Conservation (phyloP, 169 alveolate genomes). For the Plasmodium vinckei region DNA sequence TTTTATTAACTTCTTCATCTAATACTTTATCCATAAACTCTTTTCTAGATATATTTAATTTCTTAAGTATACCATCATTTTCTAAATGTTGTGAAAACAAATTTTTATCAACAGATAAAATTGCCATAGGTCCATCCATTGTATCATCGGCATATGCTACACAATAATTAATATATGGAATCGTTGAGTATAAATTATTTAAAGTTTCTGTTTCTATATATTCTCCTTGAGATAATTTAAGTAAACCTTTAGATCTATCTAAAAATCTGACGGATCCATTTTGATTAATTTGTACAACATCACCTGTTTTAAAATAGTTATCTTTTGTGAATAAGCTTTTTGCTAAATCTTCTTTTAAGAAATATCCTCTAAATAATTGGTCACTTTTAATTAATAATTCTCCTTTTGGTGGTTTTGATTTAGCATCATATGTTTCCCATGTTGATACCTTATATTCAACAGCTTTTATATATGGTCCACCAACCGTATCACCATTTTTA, state of each 20-base stretch:
- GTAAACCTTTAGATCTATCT: constrained; percentile 95
- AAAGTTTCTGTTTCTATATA: constrained; percentile 86
- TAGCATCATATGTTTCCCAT: constrained; percentile 77
- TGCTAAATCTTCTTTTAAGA: constrained; percentile 90
- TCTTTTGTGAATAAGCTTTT: constrained; percentile 87
- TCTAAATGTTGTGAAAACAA: constrained; percentile 12
- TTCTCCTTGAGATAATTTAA: constrained; percentile 97
- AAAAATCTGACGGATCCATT: constrained; percentile 92
- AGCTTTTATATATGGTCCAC: constrained; percentile 33
- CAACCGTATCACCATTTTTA: neutral
- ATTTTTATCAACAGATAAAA: constrained; percentile 31
- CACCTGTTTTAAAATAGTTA: constrained; percentile 95
- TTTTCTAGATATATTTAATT: neutral
- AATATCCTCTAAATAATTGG: constrained; percentile 91
- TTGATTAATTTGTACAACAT: constrained; percentile 89
- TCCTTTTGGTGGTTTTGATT: constrained; percentile 92
- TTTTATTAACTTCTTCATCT: constrained; percentile 4
- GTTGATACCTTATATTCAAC: constrained; percentile 15
- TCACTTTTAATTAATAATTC: constrained; percentile 94
- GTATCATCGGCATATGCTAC: constrained; percentile 70
- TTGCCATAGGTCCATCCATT: constrained; percentile 69
- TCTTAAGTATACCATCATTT: constrained; percentile 22
- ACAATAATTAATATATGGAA: constrained; percentile 33
- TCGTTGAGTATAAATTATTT: constrained; percentile 32
- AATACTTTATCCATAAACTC: constrained; percentile 1